These are phyloP conservation scores for Physaria fendleri DNA, from an alignment of 345 rosid genomes.

Conservation along the genomic window DNA sequence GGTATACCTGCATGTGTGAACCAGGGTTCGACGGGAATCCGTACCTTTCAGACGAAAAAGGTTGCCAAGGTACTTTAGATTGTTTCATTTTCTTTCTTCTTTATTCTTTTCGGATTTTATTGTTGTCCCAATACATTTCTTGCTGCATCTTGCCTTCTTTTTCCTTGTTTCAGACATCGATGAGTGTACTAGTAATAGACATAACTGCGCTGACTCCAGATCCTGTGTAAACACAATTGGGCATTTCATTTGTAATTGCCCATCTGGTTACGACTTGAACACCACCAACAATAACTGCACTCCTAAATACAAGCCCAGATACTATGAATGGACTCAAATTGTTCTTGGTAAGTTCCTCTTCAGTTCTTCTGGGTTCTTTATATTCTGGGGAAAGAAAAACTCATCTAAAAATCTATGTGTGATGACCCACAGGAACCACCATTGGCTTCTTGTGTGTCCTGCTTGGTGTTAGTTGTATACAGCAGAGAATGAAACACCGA, in stretches of 20 bases:
- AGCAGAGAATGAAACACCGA: neutral
- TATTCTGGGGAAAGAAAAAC: neutral
- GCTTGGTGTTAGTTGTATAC: neutral
- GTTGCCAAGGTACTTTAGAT: constrained; percentile 6
- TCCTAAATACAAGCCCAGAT: neutral
- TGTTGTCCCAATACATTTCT: neutral
- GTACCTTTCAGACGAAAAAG: neutral
- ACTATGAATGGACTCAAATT: neutral
- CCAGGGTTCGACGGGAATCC: neutral
- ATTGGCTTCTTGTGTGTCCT: constrained; percentile 9
- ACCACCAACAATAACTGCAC: neutral
- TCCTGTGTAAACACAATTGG: constrained; percentile 6
- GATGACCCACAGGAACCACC: neutral
- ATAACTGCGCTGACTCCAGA: neutral
- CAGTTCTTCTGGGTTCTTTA: neutral
- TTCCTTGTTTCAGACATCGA: neutral
- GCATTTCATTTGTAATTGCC: constrained; percentile 25
- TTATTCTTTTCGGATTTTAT: neutral
- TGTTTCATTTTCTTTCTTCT: neutral
- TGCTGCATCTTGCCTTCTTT: neutral
- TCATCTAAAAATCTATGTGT: neutral
- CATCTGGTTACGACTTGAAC: neutral
- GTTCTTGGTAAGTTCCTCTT: neutral
- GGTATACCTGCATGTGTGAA: neutral
- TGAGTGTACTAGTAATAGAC: neutral